These are phyloP conservation scores for Xylariaceae sp. DNA, from an alignment of 2,329 filamentous ascomycete species.

Conservation along the genomic window DNA sequence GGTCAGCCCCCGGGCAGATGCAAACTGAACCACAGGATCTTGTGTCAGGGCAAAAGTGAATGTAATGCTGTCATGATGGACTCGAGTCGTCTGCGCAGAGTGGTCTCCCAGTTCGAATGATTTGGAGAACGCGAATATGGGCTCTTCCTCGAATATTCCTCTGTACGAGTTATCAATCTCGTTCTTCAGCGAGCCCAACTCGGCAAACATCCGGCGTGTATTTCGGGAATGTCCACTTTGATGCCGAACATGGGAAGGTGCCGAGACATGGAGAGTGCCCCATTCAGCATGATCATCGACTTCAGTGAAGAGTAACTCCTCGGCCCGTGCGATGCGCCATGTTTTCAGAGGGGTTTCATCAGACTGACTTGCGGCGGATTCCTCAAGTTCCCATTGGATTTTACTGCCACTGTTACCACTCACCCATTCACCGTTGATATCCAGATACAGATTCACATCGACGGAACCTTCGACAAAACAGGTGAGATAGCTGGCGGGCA, in stretches of 20 bases:
- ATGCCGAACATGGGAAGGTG: slow-evolving; percentile 60
- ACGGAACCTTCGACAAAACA: slow-evolving; percentile 63
- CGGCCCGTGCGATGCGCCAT: slow-evolving; percentile 56
- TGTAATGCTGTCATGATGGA: slow-evolving; percentile 49
- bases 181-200: slow-evolving; percentile 61
- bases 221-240: slow-evolving; percentile 63
- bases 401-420: slow-evolving; percentile 65
- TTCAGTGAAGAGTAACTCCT: slow-evolving; percentile 70
- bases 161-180: slow-evolving; percentile 62
- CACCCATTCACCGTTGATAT: slow-evolving; percentile 74
- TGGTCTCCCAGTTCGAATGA: slow-evolving; percentile 47
- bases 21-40: slow-evolving; percentile 73
- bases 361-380: slow-evolving; percentile 34
- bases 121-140: slow-evolving; percentile 74
- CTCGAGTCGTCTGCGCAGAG: slow-evolving; percentile 28
- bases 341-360: slow-evolving; percentile 50
- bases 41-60: slow-evolving; percentile 77
- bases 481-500: slow-evolving; percentile 76
- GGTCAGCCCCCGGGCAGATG: slow-evolving; percentile 68
- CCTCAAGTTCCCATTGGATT: slow-evolving; percentile 63
- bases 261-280: slow-evolving; percentile 75
- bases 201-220: slow-evolving; percentile 65
- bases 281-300: slow-evolving; percentile 71
- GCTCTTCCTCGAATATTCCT: slow-evolving; percentile 69
- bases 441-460: slow-evolving; percentile 59